phyloP scores from a whole-genome alignment of 176 grass and related monocot genomes.

The Zizania latifolia region DNA sequence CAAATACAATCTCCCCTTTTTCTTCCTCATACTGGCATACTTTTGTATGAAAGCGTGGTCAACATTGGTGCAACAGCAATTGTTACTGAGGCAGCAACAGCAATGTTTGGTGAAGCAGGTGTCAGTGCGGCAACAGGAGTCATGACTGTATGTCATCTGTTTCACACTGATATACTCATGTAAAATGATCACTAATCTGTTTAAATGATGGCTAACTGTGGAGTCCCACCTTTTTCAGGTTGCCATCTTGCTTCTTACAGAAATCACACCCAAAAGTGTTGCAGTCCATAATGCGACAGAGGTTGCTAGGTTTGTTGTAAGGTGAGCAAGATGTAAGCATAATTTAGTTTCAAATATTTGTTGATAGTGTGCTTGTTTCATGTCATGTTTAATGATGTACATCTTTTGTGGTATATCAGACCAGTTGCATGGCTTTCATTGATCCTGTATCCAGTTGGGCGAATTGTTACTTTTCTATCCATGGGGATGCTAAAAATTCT shows the following conservation, averaged over 20 bases:
- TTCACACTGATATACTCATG: conserved; percentile 6
- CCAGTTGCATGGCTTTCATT: conserved; percentile 94
- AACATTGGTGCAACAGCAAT: conserved; percentile 95
- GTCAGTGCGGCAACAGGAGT: conserved; percentile 88
- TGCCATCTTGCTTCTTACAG: conserved; percentile 83
- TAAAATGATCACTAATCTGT: not conserved
- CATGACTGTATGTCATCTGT: conserved; percentile 68
- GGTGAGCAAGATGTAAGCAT: conserved; percentile 46
- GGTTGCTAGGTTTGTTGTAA: conserved; percentile 91
- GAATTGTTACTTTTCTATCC: conserved; percentile 82
- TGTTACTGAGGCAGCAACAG: conserved; percentile 86
- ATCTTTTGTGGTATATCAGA: conserved; percentile 66
- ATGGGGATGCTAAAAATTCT: conserved; percentile 96
- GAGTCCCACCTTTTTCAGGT: conserved; percentile 45
- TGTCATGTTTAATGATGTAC: conserved; percentile 14
- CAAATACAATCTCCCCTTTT: not conserved
- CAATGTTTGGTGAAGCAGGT: conserved; percentile 98
- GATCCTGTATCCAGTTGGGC: conserved; percentile 89
- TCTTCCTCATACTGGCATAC: conserved; percentile 5
- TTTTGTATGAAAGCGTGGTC: conserved; percentile 64
- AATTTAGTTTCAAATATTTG: not conserved
- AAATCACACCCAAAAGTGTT: conserved; percentile 98
- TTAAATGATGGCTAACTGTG: not conserved
- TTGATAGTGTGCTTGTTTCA: not conserved
- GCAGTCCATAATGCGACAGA: conserved; percentile 93